Conservation (phyloP, 768 basidiomycete genomes). For the Xerocomellus amylosporus region DNA sequence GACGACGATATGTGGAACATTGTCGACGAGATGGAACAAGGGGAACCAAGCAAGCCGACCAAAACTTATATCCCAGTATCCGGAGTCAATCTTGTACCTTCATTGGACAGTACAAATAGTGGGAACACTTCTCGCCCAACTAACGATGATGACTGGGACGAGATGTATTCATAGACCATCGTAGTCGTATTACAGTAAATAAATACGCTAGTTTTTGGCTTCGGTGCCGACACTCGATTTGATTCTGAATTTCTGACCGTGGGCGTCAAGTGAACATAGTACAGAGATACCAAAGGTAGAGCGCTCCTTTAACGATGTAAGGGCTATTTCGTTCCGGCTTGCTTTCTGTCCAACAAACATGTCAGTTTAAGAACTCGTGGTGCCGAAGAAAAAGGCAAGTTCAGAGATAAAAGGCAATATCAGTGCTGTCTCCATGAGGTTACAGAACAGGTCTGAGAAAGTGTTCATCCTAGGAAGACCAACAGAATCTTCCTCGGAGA, state of each 20-base stretch:
- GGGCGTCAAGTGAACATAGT: no score
- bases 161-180: slow-evolving; percentile 51
- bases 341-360: slow-evolving; percentile 1
- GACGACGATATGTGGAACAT: slow-evolving; percentile 77
- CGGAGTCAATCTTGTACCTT: slow-evolving; percentile 18
- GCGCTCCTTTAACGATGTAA: no score
- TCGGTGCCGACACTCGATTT: no score
- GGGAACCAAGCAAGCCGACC: slow-evolving; percentile 2
- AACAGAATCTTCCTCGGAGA: neutral
- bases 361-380: slow-evolving; percentile 7
- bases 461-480: slow-evolving; percentile 19
- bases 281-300: no score
- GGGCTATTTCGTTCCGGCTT: no score
- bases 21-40: slow-evolving; percentile 52
- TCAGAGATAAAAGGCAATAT: slow-evolving; percentile 27
- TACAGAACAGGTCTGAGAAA: slow-evolving; percentile 33
- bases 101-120: slow-evolving; percentile 7
- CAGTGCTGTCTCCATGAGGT: slow-evolving; percentile 24
- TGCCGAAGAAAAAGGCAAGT: neutral
- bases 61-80: slow-evolving; percentile 24
- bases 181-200: neutral
- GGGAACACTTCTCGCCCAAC: slow-evolving; percentile 22
- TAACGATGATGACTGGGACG: slow-evolving; percentile 59
- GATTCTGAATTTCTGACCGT: no score
- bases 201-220: no score